Evolutionary conservation across 2,329 filamentous ascomycete species (phyloP), one percentile per base, ranked within the genome.

Genomic region (Hirsutella thompsonii): DNA sequence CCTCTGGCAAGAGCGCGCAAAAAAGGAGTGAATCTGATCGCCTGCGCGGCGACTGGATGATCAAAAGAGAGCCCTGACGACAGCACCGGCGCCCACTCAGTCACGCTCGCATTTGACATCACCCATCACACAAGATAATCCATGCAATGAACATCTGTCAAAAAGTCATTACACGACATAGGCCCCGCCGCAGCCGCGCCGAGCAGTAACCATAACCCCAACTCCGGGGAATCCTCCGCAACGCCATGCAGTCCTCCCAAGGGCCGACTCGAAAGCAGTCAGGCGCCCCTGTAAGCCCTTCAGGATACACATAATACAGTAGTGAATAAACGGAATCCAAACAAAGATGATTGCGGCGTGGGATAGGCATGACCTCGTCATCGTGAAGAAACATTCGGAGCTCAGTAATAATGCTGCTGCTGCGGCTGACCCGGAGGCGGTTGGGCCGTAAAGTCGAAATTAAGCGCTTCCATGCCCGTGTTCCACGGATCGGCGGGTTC

Each of bases 401-500:
- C n/a, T 36, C 56, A 76, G 47, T 74, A 78, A 51, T 77, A 77
- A 47, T 72, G 76, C 46, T 72, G 71, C 46, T 74, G 72, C 46
- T 69, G 67, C 14, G 70, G 67, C 47, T 77, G 73, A 4, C 74
- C 74, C 0, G 74, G 73, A 5, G 73, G 72, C 8, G 72, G 70
- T 47, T 77, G 74, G 0, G 74, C 70, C 42, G 75, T 54, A 47
- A 79, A 78, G 50, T 77, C 74, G 55, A 77, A 77, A 52, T 69
- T 77, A 64, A 78, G 68, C 28, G 67, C 57, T 50, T 77, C 74
- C 42, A 73, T 56, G 36, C 66, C 43, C 6, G 67, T 63, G 46
- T 76, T 76, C 63, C 73, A 77, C 0, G 74, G 70, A 50, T 77
- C 72, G 4, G 72, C 72, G 2, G 71, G 74, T 63, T 76, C 74